phyloP scores from a whole-genome alignment of 2,329 filamentous ascomycete species.

The Sporothrix sp. region DNA sequence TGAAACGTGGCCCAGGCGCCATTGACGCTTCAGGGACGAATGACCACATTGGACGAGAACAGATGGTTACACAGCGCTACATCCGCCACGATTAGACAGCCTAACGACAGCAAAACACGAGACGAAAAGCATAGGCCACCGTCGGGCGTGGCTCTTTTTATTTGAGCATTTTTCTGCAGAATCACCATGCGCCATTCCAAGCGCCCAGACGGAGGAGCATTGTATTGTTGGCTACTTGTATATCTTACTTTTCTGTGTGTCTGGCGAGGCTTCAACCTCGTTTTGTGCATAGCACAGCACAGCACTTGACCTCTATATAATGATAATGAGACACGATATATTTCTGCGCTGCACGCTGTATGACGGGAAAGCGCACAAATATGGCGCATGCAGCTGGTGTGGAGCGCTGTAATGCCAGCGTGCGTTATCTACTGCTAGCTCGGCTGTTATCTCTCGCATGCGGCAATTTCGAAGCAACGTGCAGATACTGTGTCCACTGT shows the following conservation, averaged over 20 bases:
- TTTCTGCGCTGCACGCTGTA: not conserved
- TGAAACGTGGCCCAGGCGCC: too few relatives aligned
- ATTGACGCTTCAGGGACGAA: not conserved
- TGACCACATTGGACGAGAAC: not conserved
- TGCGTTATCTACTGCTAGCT: too few relatives aligned
- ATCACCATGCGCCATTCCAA: not conserved
- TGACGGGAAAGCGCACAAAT: not conserved
- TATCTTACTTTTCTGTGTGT: not conserved
- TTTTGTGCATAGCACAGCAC: not conserved
- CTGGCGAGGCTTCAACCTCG: not conserved
- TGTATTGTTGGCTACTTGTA: not conserved
- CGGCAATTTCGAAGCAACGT: conserved; percentile 14
- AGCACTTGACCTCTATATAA: conserved; percentile 1
- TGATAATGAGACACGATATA: conserved; percentile 14
- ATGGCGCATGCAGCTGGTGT: not conserved
- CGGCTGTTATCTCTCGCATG: conserved; percentile 9
- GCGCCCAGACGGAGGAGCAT: not conserved
- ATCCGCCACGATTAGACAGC: not conserved
- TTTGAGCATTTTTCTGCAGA: not conserved
- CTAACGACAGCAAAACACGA: not conserved
- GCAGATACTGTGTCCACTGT: conserved; percentile 10
- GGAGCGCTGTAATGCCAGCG: too few relatives aligned
- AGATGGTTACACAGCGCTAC: not conserved
- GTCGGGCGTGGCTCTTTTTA: not conserved
- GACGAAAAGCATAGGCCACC: not conserved